Conservation (phyloP, 106 monocot genomes). For the Hemerocallis citrina region DNA sequence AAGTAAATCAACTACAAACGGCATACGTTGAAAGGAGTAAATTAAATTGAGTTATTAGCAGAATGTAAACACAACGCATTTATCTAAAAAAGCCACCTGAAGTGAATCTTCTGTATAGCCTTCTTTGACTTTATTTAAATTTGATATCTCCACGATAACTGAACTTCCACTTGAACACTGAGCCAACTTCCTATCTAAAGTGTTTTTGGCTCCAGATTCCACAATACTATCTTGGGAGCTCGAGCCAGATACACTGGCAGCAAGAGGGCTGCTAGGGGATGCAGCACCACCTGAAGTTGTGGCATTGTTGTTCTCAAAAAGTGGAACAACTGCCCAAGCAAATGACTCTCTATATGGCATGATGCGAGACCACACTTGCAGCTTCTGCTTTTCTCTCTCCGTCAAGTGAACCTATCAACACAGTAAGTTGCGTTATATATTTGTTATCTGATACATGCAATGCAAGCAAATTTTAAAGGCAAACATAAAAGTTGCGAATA, state of each 20-base stretch:
- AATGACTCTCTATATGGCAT: constrained; percentile 94
- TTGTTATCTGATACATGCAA: too few relatives aligned
- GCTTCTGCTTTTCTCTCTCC: constrained; percentile 89
- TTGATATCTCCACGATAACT: constrained; percentile 92
- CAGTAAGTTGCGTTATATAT: neutral
- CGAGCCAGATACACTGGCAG: constrained; percentile 56
- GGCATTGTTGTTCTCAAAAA: constrained; percentile 68
- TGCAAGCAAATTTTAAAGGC: too few relatives aligned
- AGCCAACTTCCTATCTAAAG: constrained; percentile 55
- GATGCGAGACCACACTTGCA: constrained; percentile 94
- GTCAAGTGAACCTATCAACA: constrained; percentile 63
- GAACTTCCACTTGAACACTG: constrained; percentile 67
- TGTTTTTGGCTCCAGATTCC: constrained; percentile 49
- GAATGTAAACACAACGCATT: too few relatives aligned
- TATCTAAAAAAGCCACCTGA: constrained; percentile 49
- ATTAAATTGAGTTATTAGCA: too few relatives aligned
- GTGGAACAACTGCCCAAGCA: constrained; percentile 87
- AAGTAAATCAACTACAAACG: too few relatives aligned
- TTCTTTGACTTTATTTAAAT: constrained; percentile 93
- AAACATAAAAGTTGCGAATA: too few relatives aligned
- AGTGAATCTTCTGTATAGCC: constrained; percentile 88
- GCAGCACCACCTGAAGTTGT: constrained; percentile 35
- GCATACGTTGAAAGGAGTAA: too few relatives aligned
- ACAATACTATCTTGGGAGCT: constrained; percentile 55
- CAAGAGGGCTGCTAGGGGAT: constrained; percentile 85